Conservation (phyloP, 2,329 filamentous ascomycete genomes). For the Aureobasidium sp. region DNA sequence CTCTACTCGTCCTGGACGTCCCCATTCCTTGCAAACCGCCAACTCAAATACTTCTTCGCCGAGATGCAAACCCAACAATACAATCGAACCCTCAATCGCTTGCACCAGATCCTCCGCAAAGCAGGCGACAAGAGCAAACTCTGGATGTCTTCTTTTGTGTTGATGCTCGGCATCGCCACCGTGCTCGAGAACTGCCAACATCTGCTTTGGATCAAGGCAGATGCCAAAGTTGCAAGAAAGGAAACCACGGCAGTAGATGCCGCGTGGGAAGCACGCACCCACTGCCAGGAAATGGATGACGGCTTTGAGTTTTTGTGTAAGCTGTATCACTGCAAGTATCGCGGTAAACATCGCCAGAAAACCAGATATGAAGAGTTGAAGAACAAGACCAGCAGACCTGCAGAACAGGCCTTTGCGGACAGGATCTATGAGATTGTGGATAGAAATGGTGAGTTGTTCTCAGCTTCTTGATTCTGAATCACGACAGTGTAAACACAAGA, state of each 20-base stretch:
- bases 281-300: conserved; percentile 39
- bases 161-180: conserved; percentile 42
- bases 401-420: conserved; percentile 15
- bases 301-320: conserved; percentile 39
- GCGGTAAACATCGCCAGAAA: conserved; percentile 28
- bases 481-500: background rate
- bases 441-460: conserved; percentile 34
- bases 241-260: conserved; percentile 26
- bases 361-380: conserved; percentile 14
- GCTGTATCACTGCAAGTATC: conserved; percentile 44
- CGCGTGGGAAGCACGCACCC: conserved; percentile 29
- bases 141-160: conserved; percentile 41
- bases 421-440: conserved; percentile 33
- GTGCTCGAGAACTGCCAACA: conserved; percentile 43
- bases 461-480: background rate
- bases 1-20: conserved; percentile 22
- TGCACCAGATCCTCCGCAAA: conserved; percentile 41
- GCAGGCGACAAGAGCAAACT: conserved; percentile 36
- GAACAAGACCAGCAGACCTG: background rate
- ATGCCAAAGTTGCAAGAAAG: conserved; percentile 31
- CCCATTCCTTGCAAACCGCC: conserved; percentile 42
- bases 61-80: conserved; percentile 37
- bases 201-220: conserved; percentile 38
- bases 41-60: conserved; percentile 45
- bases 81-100: conserved; percentile 38